Base-by-base conservation (phyloP, 2,329 filamentous ascomycete species). In the Leptographium procerum region DNA sequence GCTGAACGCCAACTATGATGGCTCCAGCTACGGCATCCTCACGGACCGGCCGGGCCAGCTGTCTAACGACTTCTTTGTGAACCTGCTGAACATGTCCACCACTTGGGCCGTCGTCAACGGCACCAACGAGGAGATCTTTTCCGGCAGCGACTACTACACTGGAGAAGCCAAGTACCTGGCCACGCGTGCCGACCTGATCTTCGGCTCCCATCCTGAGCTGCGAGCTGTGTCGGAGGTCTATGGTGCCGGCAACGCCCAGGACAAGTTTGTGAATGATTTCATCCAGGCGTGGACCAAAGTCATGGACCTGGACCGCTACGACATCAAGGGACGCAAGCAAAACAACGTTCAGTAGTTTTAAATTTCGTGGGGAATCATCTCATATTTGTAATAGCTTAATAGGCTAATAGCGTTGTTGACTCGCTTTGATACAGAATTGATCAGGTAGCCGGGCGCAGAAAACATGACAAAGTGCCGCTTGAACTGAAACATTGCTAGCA, bases 21-120 rank as follows among this genome's bases (percentile, higher is more conserved):
- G 84, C 50, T 88, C 86, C 0, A 68, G 74, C 29, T 71, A 81
- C 59, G 88, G 88, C 60, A 78, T 91, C 59, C 77, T 91, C 67
- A 91, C 88, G 57, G 76, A 78, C 64, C 77, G 75, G 7, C 84
- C 86, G 0, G 88, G 88, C 43, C 72, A 81, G 64, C 77, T 91
- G 65, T 88, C 83, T 67, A 90, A 88, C 71, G 88, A 91, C 73
- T 91, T 89, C 79, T 91, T 91, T 67, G 80, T 88, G 71, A 90
- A 91, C 74, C 77, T 91, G 1, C 80, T 91, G 26, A 86, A 89
- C 66, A 81, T 78, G 66, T 74, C 72, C 70, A 87, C 80, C 7
- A 75, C 72, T 24, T 91, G 88, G 88, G 82, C 82, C 72, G 66
- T 79, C 16, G 72, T 71, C 57, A 50, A 50, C 24, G 68, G 85